Evolutionary conservation across 2,329 filamentous ascomycete species (phyloP), one percentile per base, ranked within the genome.

Genomic region (Colletotrichum tabaci): DNA sequence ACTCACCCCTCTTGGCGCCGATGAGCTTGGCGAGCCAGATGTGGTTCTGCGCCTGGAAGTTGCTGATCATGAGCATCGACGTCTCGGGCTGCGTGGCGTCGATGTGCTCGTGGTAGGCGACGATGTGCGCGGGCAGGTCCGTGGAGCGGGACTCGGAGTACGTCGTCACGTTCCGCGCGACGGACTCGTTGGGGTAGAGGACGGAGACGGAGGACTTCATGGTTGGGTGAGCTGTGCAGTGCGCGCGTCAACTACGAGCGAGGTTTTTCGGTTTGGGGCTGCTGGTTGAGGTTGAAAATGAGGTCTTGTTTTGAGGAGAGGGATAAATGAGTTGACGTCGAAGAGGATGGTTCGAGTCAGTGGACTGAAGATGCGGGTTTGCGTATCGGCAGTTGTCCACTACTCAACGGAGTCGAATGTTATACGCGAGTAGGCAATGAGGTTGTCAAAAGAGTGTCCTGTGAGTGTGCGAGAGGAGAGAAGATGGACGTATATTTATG

Each of bases 141-240:
- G 81, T 80, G 18, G 85, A 87, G 76, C 85, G 82, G 40, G 77
- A 71, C 46, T 80, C 79, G 21, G 85, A 80, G 75, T 88, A 87
- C 15, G 80, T 77, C 16, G 81, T 80, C 71, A 87, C 85, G 21
- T 79, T 80, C 61, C 77, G 74, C 62, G 81, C 81, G 61, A 86
- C 80, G 65, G 81, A 75, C 35, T 81, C 79, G 63, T 83, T 86
- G 42, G 82, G 79, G 75, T 85, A 87, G 46, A 87, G 80, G 35
- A 78, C 74, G 30, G 80, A 79, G n/a, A 75, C 75, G 75, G 79
- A 80, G 26, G 78, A 75, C 74, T 84, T 84, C 84, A 85, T 85
- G 9, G 30, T 50, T 79, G 75, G 3, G 10, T 9, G 30, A 9
- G n/a, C 6, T 53, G 10, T 12, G 42, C 8, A 16, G 16, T 67